Evolutionary conservation across 2,329 filamentous ascomycete genomes (phyloP).

Genomic region (Arthroderma sp.): DNA sequence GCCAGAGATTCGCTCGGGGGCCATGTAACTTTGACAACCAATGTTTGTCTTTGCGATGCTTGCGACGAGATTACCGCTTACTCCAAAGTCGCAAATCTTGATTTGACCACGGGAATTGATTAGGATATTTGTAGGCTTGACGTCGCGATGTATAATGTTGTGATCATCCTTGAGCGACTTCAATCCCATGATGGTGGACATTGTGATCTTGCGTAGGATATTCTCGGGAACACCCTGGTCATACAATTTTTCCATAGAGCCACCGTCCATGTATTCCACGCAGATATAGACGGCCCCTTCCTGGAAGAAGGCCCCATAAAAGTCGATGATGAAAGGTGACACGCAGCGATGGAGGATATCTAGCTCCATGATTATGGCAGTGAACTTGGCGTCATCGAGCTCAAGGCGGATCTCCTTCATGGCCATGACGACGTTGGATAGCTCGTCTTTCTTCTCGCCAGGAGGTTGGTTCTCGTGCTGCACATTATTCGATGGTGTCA

Average conservation of each 20-base stretch:
- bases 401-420: conserved; percentile 98
- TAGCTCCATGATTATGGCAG: conserved; percentile 92
- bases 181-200: conserved; percentile 78
- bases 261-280: conserved; percentile 98
- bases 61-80: conserved; percentile 89
- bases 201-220: conserved; percentile 77
- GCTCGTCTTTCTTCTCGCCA: conserved; percentile 13
- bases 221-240: conserved; percentile 77
- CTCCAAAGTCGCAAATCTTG: conserved; percentile 98
- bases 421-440: conserved; percentile 70
- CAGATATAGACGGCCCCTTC: conserved; percentile 98
- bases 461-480: conserved; percentile 7
- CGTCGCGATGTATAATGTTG: conserved; percentile 97
- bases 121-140: conserved; percentile 97
- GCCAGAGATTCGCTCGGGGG: conserved; percentile 84
- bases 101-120: conserved; percentile 80
- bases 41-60: conserved; percentile 99
- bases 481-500: conserved; percentile 7
- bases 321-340: conserved; percentile 94
- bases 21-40: conserved; percentile 98
- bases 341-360: conserved; percentile 91
- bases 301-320: conserved; percentile 97
- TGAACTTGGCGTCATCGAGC: conserved; percentile 91
- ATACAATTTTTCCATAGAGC: conserved; percentile 94
- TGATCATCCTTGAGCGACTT: conserved; percentile 94